Base-by-base conservation (phyloP, 2,329 filamentous ascomycete genomes). In the Aspergillus piperis region DNA sequence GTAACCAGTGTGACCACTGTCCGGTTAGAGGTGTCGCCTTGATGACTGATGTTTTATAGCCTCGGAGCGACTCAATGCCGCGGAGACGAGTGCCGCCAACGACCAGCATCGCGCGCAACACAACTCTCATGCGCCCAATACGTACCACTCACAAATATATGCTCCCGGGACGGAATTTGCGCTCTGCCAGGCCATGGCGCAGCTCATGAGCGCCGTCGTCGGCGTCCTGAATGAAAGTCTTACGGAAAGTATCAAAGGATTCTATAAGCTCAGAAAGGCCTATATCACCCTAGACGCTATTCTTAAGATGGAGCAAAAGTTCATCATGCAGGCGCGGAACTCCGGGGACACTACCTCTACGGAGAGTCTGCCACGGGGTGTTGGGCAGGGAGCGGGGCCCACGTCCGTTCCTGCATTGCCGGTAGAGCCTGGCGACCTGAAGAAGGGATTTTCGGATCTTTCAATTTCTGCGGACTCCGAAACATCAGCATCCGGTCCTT, bases 151-250 rank as follows among this genome's bases (percentile, higher is more conserved):
- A 61, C 77, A 79, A 51, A 87, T 96, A 23, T 97, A 96, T 69
- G 87, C 90, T 0, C 84, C 90, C 0, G 95, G 95, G 2, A 90
- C 90, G 5, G 94, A 99, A 78, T 98, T 90, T 73, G 87, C 91
- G 2, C 81, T 98, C 3, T 90, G 92, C 62, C 86, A 92, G 61
- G 91, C 92, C 4, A 88, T 97, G 78, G 86, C 91, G 2, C 91
- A 96, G 75, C 82, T 97, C 64, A 96, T 97, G 89, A 85, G 86
- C 59, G 93, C 93, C 0, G 89, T 99, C 1, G 88, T 97, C 0
- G 91, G 88, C 0, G 91, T 98, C 15, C 80, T 98, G 68, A 96
- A 96, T 66, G 95, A 98, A 79, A 96, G 91, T 72, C 78, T 98
- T 68, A 94, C 93, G 0, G 95, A 98, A 74, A 92, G 88, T 15